These are phyloP conservation scores for Penicillium sp. DNA, from an alignment of 2,329 filamentous ascomycete genomes.

Conservation along the genomic window DNA sequence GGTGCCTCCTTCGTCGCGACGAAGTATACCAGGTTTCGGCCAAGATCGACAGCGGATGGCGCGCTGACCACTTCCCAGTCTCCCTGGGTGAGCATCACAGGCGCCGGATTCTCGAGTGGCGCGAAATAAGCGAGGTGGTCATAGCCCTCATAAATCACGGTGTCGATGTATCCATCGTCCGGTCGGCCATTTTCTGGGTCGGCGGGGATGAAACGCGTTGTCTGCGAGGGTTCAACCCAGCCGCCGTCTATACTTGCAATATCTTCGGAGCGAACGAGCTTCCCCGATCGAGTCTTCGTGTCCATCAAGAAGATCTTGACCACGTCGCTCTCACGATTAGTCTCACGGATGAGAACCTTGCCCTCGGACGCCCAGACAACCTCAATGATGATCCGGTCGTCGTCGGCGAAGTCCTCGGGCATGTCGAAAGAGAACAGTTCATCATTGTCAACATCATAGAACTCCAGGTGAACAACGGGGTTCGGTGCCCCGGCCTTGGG, in stretches of 20 bases:
- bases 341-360: slow-evolving; percentile 84
- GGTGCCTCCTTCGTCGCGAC: slow-evolving; percentile 80
- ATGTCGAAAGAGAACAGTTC: slow-evolving; percentile 80
- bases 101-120: slow-evolving; percentile 77
- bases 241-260: slow-evolving; percentile 85
- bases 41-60: slow-evolving; percentile 79
- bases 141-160: slow-evolving; percentile 77
- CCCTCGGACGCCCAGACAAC: slow-evolving; percentile 81
- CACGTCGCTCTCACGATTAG: slow-evolving; percentile 90
- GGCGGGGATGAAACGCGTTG: slow-evolving; percentile 81
- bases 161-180: slow-evolving; percentile 90
- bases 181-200: slow-evolving; percentile 72
- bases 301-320: slow-evolving; percentile 85
- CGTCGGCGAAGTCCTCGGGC: slow-evolving; percentile 71
- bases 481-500: slow-evolving; percentile 94
- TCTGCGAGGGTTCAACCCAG: slow-evolving; percentile 93
- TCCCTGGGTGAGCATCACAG: slow-evolving; percentile 81
- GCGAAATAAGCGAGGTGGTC: slow-evolving; percentile 94
- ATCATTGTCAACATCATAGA: slow-evolving; percentile 77
- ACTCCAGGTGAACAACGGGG: slow-evolving; percentile 80
- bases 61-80: slow-evolving; percentile 88
- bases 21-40: slow-evolving; percentile 88
- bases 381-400: slow-evolving; percentile 87
- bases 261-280: slow-evolving; percentile 75
- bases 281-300: slow-evolving; percentile 68